Percentiles rank a stretch among this genome's conserved stretches.
These are phyloP conservation scores for Dactylorhiza incarnata DNA, from an alignment of 106 monocot species.

Conservation along the genomic window DNA sequence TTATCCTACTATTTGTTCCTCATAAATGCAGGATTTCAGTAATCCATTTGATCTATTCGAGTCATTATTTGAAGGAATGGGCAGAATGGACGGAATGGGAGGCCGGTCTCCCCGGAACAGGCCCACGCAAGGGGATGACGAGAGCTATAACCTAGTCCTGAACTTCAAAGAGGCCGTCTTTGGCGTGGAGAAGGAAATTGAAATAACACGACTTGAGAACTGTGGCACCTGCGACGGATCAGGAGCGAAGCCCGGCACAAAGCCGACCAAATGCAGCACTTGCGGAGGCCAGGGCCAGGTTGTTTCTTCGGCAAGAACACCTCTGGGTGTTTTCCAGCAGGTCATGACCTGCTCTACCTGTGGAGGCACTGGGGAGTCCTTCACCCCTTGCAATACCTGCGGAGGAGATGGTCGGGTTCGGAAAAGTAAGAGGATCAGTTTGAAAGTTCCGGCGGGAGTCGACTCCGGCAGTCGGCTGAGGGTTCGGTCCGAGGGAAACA, in stretches of 20 bases:
- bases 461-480: conserved; percentile 86
- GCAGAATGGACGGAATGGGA: conserved; percentile 58
- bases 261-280: conserved; percentile 71
- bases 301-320: conserved; percentile 70
- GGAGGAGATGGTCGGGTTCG: conserved; percentile 81
- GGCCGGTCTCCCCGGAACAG: conserved; percentile 61
- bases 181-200: conserved; percentile 91
- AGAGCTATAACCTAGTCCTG: conserved; percentile 71
- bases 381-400: conserved; percentile 74
- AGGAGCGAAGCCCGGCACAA: conserved; percentile 87
- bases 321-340: conserved; percentile 90
- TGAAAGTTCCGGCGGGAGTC: conserved; percentile 91
- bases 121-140: conserved; percentile 88
- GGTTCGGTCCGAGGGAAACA: conserved; percentile 87
- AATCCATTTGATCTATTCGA: conserved; percentile 94
- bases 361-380: conserved; percentile 72
- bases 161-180: conserved; percentile 96
- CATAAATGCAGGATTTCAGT: conserved; percentile 61
- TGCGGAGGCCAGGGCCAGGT: conserved; percentile 96
- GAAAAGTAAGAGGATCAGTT: conserved; percentile 73
- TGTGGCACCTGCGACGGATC: conserved; percentile 80
- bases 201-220: conserved; percentile 65
- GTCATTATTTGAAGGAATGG: conserved; percentile 86
- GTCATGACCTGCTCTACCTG: conserved; percentile 55
- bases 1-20: background rate